These are phyloP conservation scores for Monosporascus sp. DNA, from an alignment of 2,329 filamentous ascomycete species.

Conservation along the genomic window DNA sequence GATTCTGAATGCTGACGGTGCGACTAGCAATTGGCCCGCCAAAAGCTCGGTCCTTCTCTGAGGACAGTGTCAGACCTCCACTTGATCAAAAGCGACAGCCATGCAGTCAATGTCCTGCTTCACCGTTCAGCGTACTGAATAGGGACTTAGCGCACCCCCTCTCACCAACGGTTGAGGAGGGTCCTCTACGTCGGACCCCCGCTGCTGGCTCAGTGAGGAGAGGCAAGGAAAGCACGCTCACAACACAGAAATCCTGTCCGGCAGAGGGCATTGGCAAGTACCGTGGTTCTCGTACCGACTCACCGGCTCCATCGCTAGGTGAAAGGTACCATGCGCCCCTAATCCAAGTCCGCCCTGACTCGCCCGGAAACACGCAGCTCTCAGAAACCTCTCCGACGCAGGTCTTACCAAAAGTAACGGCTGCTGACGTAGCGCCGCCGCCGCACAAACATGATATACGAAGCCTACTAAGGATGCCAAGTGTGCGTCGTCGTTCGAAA, in stretches of 20 bases:
- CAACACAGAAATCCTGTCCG: not conserved
- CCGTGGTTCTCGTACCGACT: not conserved
- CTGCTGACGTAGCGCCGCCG: no score
- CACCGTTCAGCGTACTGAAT: slow-evolving; percentile 5
- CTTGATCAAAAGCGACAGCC: slow-evolving; percentile 11
- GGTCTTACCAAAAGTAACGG: not conserved
- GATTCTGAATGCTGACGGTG: not conserved
- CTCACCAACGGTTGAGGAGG: slow-evolving; percentile 28
- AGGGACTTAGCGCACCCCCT: slow-evolving; percentile 15
- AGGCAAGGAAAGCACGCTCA: not conserved
- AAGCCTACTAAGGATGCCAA: no score
- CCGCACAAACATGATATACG: no score
- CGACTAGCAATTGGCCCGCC: slow-evolving; percentile 9
- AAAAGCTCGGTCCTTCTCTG: not conserved
- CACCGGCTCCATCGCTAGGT: not conserved
- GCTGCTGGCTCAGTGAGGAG: not conserved
- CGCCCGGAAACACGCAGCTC: not conserved
- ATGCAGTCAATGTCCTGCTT: slow-evolving; percentile 11
- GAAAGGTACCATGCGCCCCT: not conserved
- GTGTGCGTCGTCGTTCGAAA: no score
- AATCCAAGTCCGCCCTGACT: no score
- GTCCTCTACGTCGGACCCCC: slow-evolving; percentile 5
- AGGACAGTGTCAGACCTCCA: slow-evolving; percentile 5
- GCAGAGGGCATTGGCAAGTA: not conserved
- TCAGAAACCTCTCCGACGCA: not conserved